Percentiles rank a stretch among this genome's conserved stretches.
Evolutionary conservation across 2,329 filamentous ascomycete species (phyloP).

Genomic region (Diaporthe destruens): DNA sequence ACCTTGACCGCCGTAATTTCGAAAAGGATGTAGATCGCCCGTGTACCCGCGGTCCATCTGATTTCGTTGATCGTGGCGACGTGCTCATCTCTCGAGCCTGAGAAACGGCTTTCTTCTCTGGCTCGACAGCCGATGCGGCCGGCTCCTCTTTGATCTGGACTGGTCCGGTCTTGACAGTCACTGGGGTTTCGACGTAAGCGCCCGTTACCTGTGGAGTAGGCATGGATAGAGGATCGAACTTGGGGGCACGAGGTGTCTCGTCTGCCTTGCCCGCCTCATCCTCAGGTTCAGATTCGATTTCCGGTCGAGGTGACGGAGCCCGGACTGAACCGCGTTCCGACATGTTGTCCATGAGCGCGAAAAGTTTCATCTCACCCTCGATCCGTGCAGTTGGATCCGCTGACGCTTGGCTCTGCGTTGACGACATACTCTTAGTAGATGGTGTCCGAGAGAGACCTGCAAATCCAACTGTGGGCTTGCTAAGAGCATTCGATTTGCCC

Average conservation of each 20-base stretch:
- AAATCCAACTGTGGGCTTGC: constrained; percentile 61
- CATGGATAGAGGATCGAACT: constrained; percentile 60
- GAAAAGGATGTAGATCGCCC: constrained; percentile 47
- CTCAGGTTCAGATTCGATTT: constrained; percentile 47
- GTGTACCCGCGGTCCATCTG: constrained; percentile 43
- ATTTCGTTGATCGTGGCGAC: constrained; percentile 34
- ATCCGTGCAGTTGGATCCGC: constrained; percentile 68
- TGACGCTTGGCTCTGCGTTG: constrained; percentile 35
- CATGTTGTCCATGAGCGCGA: constrained; percentile 66
- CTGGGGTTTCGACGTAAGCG: constrained; percentile 69
- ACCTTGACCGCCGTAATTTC: constrained; percentile 52
- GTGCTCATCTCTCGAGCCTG: constrained; percentile 34
- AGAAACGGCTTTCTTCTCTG: constrained; percentile 1
- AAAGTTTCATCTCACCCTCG: constrained; percentile 67
- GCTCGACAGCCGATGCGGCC: constrained; percentile 30
- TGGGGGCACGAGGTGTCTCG: constrained; percentile 62
- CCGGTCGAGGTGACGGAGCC: constrained; percentile 60
- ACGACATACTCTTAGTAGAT: constrained; percentile 39
- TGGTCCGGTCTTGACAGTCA: constrained; percentile 57
- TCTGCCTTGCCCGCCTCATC: constrained; percentile 50
- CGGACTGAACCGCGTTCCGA: constrained; percentile 68
- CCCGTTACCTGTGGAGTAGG: constrained; percentile 68
- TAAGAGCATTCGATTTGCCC: constrained; percentile 40
- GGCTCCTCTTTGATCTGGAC: constrained; percentile 38
- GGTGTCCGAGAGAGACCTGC: constrained; percentile 47